Percentiles rank a stretch among this genome's conserved stretches.
Conservation (phyloP, 805 yeast species). For the Candida alai region DNA sequence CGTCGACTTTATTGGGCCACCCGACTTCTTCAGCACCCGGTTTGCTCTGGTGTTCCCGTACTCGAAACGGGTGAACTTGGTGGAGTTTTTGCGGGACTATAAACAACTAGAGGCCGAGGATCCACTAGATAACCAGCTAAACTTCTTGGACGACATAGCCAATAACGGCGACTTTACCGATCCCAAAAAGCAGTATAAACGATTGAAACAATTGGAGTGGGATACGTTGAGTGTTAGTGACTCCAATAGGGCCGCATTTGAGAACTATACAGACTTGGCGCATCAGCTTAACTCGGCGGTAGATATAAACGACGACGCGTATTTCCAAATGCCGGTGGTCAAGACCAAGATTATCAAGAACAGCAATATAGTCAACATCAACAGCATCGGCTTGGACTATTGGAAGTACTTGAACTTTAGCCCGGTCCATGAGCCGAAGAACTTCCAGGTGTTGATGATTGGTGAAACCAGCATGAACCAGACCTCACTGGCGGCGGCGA, state of each 20-base stretch:
- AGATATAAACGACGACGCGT: conserved; percentile 17
- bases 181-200: conserved; percentile 20
- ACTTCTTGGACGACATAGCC: conserved; percentile 36
- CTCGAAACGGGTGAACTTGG: conserved; percentile 28
- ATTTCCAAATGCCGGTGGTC: conserved; percentile 21
- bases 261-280: conserved; percentile 18
- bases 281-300: conserved; percentile 12
- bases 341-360: conserved; percentile 32
- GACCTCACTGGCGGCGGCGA: conserved; percentile 23
- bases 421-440: conserved; percentile 48
- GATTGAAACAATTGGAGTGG: conserved; percentile 30
- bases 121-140: conserved; percentile 26
- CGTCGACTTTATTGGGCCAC: conserved; percentile 11
- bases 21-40: conserved; percentile 15
- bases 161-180: conserved; percentile 28
- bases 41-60: conserved; percentile 28
- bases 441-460: conserved; percentile 50
- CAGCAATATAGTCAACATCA: conserved; percentile 42
- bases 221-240: conserved; percentile 23
- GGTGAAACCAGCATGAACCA: conserved; percentile 22
- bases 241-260: conserved; percentile 17
- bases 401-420: conserved; percentile 59
- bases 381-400: conserved; percentile 41
- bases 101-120: conserved; percentile 14
- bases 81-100: conserved; percentile 30